phyloP scores from a whole-genome alignment of 495 filamentous ascomycete genomes.

The Podospora tetraspora region DNA sequence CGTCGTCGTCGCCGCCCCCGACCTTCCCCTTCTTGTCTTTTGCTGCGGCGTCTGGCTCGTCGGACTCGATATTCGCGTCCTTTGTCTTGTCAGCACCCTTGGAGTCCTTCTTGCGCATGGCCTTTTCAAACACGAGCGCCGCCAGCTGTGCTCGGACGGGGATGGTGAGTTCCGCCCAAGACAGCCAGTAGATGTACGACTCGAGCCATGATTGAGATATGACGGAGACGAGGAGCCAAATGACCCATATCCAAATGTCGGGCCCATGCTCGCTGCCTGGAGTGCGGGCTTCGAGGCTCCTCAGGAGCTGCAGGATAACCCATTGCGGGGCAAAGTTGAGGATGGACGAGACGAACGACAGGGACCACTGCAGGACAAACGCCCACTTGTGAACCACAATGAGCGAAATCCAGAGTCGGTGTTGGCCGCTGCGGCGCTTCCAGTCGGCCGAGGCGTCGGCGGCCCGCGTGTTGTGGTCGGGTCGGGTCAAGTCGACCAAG shows the following conservation, averaged over 20 bases:
- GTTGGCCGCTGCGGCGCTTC: conserved; percentile 42
- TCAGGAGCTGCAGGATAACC: conserved; percentile 60
- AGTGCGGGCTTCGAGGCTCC: conserved; percentile 55
- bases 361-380: conserved; percentile 49
- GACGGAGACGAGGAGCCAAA: conserved; percentile 54
- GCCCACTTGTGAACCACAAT: conserved; percentile 48
- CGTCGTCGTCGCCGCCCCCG: conserved; percentile 47
- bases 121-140: conserved; percentile 69
- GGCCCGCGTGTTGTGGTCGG: conserved; percentile 47
- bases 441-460: conserved; percentile 46
- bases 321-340: conserved; percentile 66
- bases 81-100: conserved; percentile 38
- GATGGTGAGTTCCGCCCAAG: conserved; percentile 56
- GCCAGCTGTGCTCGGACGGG: conserved; percentile 66
- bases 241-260: conserved; percentile 63
- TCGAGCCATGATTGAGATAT: conserved; percentile 54
- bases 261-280: conserved; percentile 35
- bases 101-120: conserved; percentile 74
- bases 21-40: conserved; percentile 18
- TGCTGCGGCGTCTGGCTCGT: conserved; percentile 20
- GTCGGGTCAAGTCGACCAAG: conserved; percentile 53
- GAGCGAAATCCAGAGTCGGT: conserved; percentile 59
- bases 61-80: conserved; percentile 22
- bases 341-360: conserved; percentile 50
- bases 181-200: conserved; percentile 59